Conservation (phyloP, 495 filamentous ascomycete species). For the Hypoxylon cercidicola region DNA sequence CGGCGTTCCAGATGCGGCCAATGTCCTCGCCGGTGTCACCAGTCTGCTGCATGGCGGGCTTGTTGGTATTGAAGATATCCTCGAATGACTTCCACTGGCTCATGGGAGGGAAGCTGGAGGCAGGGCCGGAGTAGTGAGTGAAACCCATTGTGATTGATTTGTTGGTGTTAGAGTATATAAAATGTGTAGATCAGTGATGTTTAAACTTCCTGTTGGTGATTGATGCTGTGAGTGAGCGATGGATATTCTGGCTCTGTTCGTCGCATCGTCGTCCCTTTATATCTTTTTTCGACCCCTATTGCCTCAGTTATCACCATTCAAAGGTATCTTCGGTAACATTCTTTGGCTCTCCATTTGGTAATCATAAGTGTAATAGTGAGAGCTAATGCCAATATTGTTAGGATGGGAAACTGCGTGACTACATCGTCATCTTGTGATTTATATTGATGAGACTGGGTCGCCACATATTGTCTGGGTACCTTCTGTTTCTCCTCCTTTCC, state of each 20-base stretch:
- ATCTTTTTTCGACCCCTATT: conserved; percentile 7
- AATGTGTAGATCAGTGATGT: conserved; percentile 8
- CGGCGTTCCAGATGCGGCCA: conserved; percentile 48
- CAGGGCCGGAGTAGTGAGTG: conserved; percentile 48
- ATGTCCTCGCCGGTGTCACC: conserved; percentile 50
- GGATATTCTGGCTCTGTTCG: conserved; percentile 14
- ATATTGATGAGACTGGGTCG: conserved; percentile 5
- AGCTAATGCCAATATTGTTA: conserved; percentile 13
- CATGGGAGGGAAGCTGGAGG: conserved; percentile 49
- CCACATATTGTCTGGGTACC: conserved; percentile 5
- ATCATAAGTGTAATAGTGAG: conserved; percentile 4
- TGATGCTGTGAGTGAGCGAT: conserved; percentile 21
- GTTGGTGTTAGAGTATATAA: conserved; percentile 5
- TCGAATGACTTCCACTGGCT: conserved; percentile 49
- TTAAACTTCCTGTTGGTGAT: conserved; percentile 18
- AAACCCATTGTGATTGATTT: conserved; percentile 35
- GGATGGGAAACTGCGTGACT: conserved; percentile 16
- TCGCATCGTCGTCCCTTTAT: conserved; percentile 19
- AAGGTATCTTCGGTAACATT: background rate
- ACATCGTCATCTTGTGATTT: conserved; percentile 21
- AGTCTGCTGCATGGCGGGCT: conserved; percentile 45
- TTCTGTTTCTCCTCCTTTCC: conserved; percentile 1
- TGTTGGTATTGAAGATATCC: conserved; percentile 54
- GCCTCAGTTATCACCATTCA: background rate
- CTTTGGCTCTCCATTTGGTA: background rate